Evolutionary conservation across 208 protist species (phyloP), one percentile per base, ranked within the genome.

Genomic region (Tritrichomonas musculus): DNA sequence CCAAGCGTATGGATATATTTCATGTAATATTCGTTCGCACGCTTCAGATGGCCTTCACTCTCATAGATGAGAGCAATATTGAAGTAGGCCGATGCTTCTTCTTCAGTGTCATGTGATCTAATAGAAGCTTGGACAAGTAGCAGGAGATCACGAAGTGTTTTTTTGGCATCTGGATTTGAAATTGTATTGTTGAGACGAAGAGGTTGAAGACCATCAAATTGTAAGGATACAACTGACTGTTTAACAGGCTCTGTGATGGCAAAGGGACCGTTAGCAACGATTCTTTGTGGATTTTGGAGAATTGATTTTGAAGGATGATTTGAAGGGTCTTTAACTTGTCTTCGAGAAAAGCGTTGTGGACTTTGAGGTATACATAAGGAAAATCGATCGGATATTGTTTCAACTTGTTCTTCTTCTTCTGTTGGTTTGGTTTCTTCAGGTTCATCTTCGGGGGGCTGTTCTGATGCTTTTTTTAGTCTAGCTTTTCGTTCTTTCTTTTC

Each of bases 121-220:
- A 50, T 25, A 33, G 73, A 82, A n/a, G 73, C 33, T 82, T 82
- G 73, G 30, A 82, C 73, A 20, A 82, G 41, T 33, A 82, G 39
- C n/a, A 53, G 73, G 50, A 82, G 73, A 82, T 82, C 73, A 20
- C 73, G 73, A n/a, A 82, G 41, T 53, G 73, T 50, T 82, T 82
- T 82, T 36, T 82, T 82, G 30, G 41, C n/a, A 82, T 82, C 73
- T n/a, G 41, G 73, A n/a, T 82, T 82, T 47, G 73, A 50, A 20
- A 30, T 20, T 9, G 20, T 36, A 30, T 50, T 25, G 41, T 50
- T 82, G 4, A 82, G 25, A 47, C 73, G n/a, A 20, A 82, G 41
- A 22, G 73, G 73, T 41, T 82, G 73, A 25, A 82, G 41, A 50
- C 73, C 73, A 82, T 82, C 73, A 30, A 82, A 82, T n/a, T 82